Percentiles rank a stretch among this genome's conserved stretches.
Evolutionary conservation across 2,329 filamentous ascomycete genomes (phyloP).

Genomic region (Botrytis medusae): DNA sequence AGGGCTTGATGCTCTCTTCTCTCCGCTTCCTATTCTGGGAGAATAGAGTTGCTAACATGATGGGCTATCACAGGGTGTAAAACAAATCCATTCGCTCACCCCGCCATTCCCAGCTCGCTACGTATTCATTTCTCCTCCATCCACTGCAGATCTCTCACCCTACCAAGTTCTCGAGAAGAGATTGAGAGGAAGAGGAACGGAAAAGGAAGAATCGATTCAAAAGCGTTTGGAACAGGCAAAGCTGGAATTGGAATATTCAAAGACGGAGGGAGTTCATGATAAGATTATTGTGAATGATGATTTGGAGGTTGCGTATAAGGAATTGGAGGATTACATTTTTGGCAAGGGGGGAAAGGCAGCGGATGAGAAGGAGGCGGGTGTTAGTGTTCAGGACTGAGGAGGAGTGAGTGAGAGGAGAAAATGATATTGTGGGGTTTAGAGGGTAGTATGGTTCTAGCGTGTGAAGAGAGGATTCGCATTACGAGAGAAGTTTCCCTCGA

Average conservation of each 20-base stretch:
- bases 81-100: constrained; percentile 71
- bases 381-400: not conserved
- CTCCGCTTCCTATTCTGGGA: not conserved
- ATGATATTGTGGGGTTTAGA: not conserved
- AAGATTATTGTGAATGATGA: constrained; percentile 66
- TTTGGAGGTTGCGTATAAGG: constrained; percentile 55
- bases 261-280: constrained; percentile 65
- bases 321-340: constrained; percentile 54
- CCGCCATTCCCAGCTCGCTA: constrained; percentile 62
- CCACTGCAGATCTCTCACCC: constrained; percentile 34
- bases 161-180: constrained; percentile 71
- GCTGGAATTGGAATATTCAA: constrained; percentile 71
- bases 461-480: not conserved
- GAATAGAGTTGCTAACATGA: not conserved
- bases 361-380: not conserved
- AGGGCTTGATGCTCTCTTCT: too few relatives aligned
- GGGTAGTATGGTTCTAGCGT: not conserved
- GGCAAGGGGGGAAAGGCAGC: constrained; percentile 26
- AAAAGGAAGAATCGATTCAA: constrained; percentile 68
- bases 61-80: constrained; percentile 63
- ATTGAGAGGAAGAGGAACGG: constrained; percentile 74
- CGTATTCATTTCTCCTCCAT: constrained; percentile 82
- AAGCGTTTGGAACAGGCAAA: constrained; percentile 70
- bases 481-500: not conserved
- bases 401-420: not conserved